Base-by-base conservation (phyloP, 1,284 basidiomycete species). In the Fomitopsis pinicola region DNA sequence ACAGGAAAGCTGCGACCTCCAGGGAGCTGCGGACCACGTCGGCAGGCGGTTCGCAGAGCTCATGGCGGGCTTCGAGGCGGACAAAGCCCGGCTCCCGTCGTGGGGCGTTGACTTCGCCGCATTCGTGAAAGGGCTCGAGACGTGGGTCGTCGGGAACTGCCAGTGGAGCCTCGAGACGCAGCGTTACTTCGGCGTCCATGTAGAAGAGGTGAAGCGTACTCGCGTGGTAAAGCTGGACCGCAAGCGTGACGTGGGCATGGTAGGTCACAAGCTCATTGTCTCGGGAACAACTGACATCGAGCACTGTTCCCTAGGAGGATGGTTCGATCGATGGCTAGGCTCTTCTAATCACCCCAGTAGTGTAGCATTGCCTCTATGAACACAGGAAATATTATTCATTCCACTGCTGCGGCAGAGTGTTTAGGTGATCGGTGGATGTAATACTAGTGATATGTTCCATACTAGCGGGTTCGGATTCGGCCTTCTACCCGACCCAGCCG, bases 11-110 rank as follows among this genome's bases (percentile, higher is more conserved):
- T 71, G 82, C 57, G 73, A 77, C 61, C 73, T 88, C 28, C 88
- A 89, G 71, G 77, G 78, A 22, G 82, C 87, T 2, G 77, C 81
- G 35, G 82, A 90, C 69, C 76, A 78, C 64, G 79, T 85, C 64
- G 85, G 86, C 15, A 71, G 70, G 22, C 74, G 82, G 66, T 88
- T 81, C 71, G 72, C 78, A 61, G 71, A 77, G 44, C 75, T 86
- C 45, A 79, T 85, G 71, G 68, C 80, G n/a, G 70, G 72, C 17
- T 87, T 82, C 70, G 66, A 80, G 26, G 70, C 74, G 7, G 77
- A 80, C 58, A 81, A 81, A 69, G 69, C 67, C 36, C 73, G 69
- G n/a, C 71, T 86, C 14, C 80, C 78, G 17, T 82, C 81, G 26
- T 84, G 81, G 73, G 81, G 82, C 14, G 67, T 82, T 46, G 83